These are phyloP conservation scores for Macadamia tetraphylla DNA, from an alignment of 164 flowering plant genomes.

Conservation along the genomic window DNA sequence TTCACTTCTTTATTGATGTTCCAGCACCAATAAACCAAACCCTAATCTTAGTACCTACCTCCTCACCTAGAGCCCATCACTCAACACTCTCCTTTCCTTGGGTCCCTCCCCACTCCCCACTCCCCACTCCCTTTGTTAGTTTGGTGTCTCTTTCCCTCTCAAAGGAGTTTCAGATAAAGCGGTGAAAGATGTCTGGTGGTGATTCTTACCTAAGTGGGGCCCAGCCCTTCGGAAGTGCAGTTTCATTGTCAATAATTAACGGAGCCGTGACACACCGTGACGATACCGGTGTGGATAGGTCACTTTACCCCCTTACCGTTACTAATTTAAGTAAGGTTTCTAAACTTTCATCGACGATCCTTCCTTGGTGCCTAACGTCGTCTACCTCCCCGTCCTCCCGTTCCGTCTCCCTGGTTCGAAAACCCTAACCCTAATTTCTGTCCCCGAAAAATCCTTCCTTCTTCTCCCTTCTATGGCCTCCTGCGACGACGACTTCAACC, in stretches of 20 bases:
- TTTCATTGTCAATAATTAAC: conserved; percentile 23
- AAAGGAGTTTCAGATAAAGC: no score
- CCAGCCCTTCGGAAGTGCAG: conserved; percentile 11
- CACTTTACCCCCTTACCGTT: conserved; percentile 33
- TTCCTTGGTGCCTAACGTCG: conserved; percentile 44
- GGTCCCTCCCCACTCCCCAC: no score
- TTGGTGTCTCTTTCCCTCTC: no score
- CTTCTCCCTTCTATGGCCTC: conserved; percentile 27
- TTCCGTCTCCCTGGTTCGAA: conserved; percentile 15
- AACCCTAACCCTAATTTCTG: conserved; percentile 25
- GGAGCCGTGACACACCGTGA: conserved; percentile 43
- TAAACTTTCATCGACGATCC: not conserved
- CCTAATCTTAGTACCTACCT: no score
- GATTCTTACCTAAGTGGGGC: conserved; percentile 5
- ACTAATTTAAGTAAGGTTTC: conserved; percentile 3
- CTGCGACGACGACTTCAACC: conserved; percentile 37
- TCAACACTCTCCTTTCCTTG: no score
- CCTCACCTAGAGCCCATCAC: no score
- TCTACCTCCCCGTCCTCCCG: conserved; percentile 23
- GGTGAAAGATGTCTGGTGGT: no score
- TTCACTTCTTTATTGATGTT: no score
- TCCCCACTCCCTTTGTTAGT: no score
- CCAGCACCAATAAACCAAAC: no score
- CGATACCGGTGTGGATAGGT: conserved; percentile 20
- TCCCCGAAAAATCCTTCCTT: conserved; percentile 3